These are phyloP conservation scores for Collybiopsis confluens DNA, from an alignment of 768 basidiomycete genomes.

Conservation along the genomic window DNA sequence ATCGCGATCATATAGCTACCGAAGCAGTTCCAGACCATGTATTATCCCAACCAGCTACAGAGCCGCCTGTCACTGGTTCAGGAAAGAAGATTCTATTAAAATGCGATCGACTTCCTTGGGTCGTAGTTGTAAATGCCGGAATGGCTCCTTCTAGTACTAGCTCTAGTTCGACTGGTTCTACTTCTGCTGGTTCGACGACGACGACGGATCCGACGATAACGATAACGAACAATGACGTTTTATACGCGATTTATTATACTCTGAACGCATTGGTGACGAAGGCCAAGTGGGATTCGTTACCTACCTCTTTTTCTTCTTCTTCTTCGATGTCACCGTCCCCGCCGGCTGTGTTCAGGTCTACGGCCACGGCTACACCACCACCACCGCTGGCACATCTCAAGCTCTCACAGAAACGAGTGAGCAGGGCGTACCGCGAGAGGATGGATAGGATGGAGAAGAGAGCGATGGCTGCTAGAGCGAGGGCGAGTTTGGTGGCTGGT, in stretches of 20 bases:
- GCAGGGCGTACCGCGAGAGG: not conserved
- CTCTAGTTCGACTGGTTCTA: too few relatives aligned
- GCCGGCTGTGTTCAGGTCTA: not conserved
- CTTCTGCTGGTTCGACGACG: not conserved
- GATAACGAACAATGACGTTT: slow-evolving; percentile 4
- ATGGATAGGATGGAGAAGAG: not conserved
- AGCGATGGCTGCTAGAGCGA: not conserved
- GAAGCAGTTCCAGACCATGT: not conserved
- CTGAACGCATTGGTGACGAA: not conserved
- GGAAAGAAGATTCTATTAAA: not conserved
- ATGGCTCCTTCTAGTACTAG: not conserved
- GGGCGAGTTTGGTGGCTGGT: not conserved
- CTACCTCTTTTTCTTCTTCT: too few relatives aligned
- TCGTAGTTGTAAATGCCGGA: not conserved
- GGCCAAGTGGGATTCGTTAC: not conserved
- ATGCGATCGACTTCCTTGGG: not conserved
- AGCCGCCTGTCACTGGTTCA: not conserved
- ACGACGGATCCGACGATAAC: not conserved
- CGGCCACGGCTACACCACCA: not conserved
- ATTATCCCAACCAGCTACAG: not conserved
- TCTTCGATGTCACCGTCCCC: not conserved
- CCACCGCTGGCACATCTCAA: not conserved
- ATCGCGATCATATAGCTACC: not conserved
- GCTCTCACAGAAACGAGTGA: not conserved
- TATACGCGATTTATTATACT: not conserved